Conservation (phyloP, 148 eudicot species). For the Rhododendron kiyosumense region DNA sequence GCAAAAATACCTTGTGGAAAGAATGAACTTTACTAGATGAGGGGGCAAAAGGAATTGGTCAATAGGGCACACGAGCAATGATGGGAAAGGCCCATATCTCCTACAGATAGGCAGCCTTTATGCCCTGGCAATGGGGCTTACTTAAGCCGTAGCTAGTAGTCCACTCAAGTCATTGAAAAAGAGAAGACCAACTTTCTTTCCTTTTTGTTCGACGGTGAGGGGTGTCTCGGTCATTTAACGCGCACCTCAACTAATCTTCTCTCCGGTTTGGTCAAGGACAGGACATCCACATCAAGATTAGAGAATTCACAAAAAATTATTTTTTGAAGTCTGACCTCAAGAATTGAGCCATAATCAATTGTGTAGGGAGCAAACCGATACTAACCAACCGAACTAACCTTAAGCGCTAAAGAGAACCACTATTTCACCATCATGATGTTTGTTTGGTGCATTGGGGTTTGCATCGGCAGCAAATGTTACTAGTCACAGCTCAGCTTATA, state of each 20-base stretch:
- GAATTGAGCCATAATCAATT: too few relatives aligned
- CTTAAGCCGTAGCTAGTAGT: not conserved
- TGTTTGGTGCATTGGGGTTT: not conserved
- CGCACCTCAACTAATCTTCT: too few relatives aligned
- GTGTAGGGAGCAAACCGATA: too few relatives aligned
- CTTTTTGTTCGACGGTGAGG: not conserved
- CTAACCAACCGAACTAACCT: not conserved
- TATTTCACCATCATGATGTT: not conserved
- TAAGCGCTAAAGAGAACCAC: too few relatives aligned
- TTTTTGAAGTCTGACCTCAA: too few relatives aligned
- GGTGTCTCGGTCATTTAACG: too few relatives aligned
- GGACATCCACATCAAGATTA: not conserved
- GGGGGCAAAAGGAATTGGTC: conserved; percentile 5
- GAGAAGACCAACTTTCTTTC: not conserved
- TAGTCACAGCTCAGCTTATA: not conserved
- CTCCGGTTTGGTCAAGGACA: not conserved
- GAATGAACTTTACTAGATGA: not conserved
- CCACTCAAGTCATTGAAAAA: not conserved
- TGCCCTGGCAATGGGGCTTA: not conserved
- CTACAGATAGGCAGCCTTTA: not conserved
- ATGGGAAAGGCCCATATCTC: not conserved
- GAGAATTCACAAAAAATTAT: too few relatives aligned
- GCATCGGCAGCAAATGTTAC: not conserved
- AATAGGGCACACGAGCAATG: not conserved
- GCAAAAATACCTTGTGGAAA: not conserved